These are phyloP conservation scores for Zea mays DNA, from an alignment of 176 grass and related monocot species.

Conservation along the genomic window DNA sequence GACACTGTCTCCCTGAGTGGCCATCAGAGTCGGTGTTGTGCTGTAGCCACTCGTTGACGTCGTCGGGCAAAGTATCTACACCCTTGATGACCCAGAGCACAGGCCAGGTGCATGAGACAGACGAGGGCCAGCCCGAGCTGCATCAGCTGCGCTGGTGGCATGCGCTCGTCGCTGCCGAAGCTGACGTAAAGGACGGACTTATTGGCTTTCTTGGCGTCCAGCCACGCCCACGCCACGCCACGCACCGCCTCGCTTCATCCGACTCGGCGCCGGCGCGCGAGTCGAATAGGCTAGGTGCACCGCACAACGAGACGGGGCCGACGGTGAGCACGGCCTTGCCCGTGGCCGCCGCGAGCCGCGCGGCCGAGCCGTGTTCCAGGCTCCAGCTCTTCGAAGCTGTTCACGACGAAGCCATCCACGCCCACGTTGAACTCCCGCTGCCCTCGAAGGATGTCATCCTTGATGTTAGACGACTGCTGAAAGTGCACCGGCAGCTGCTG, in stretches of 20 bases:
- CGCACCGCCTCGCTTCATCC: slow-evolving; percentile 37
- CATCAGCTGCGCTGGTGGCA: slow-evolving; percentile 45
- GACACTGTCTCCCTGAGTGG: slow-evolving; percentile 28
- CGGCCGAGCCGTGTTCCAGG: slow-evolving; percentile 41
- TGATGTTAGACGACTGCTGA: slow-evolving; percentile 22
- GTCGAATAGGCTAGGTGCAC: background rate
- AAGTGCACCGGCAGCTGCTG: slow-evolving; percentile 43
- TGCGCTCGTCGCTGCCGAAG: slow-evolving; percentile 59
- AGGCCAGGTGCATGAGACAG: slow-evolving; percentile 33
- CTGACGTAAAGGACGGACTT: slow-evolving; percentile 66
- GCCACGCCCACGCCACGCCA: slow-evolving; percentile 35
- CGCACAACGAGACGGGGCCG: slow-evolving; percentile 52
- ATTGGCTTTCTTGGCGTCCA: slow-evolving; percentile 48
- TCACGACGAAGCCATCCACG: slow-evolving; percentile 64
- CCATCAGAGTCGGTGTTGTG: slow-evolving; percentile 34
- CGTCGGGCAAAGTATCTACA: slow-evolving; percentile 21
- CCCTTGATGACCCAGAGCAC: slow-evolving; percentile 65
- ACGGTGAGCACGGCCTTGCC: slow-evolving; percentile 55
- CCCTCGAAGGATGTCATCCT: background rate
- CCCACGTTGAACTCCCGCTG: slow-evolving; percentile 37
- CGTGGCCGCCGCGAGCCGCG: slow-evolving; percentile 32
- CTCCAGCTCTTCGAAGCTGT: slow-evolving; percentile 63
- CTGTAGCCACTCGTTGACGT: slow-evolving; percentile 44
- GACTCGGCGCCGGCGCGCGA: background rate
- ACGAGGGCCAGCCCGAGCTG: slow-evolving; percentile 56